Base-by-base conservation (phyloP, 2,329 filamentous ascomycete species). In the Curvularia sp. region DNA sequence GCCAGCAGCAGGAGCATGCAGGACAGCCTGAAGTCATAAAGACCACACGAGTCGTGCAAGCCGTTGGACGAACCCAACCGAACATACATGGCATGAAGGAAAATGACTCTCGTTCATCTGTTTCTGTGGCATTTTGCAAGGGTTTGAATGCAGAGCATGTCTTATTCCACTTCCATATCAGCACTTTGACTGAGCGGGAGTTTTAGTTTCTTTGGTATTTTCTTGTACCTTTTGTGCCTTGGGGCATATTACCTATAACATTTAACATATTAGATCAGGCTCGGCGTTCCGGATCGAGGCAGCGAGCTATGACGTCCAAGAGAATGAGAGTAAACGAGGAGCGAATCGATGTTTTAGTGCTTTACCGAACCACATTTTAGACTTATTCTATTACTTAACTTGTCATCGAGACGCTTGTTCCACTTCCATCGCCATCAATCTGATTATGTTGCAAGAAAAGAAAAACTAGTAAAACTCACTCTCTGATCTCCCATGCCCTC, bases 1-100 rank as follows among this genome's bases (percentile, higher is more conserved):
- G 92, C 94, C 24, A 97, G 93, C 82, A 89, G 91, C 64, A 89
- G 93, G 80, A 97, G 93, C 82, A 92, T 89, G 85, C 87, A 91
- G 71, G 94, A 98, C 77, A 89, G 90, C 15, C 83, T 92, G 60
- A 93, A 94, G 66, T 66, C 67, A 31, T 77, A 73, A 55, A 58
- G 13, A n/a, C n/a, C 6, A 5, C n/a, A 38, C 33, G 93, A 94
- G 66, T 65, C 66, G 28, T 77, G 72, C 56, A 57, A 26, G 6
- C 15, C 5, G 22, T 24, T 8, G 9, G 2, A 7, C 12, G 42
- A 39, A 31, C 52, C 48, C 33, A 54, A 57, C 46, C 49, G 44
- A 53, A 63, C 61, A 47, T 46, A 61, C 13, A 43, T 39, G 52
- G 52, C 52, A 63, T 54, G 57, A 55, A 58, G 59, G 58, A 53